Evolutionary conservation across 768 basidiomycete species (phyloP), one percentile per base, ranked within the genome.

Genomic region (Leccinellum rugosiceps): DNA sequence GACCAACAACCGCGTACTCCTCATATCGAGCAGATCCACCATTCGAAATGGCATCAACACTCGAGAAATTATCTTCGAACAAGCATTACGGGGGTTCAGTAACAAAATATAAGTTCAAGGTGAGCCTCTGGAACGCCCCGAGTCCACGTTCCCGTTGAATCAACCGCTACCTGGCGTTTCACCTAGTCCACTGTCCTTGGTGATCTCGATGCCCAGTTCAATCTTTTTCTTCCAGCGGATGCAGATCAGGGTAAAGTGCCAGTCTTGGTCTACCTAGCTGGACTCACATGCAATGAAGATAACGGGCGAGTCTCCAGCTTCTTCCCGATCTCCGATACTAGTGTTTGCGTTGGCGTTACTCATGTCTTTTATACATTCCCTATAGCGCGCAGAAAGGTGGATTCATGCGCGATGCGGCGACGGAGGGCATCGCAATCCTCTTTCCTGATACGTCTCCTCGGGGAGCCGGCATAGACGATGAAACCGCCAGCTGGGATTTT

Each of bases 371-470:
- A 23, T 30, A n/a, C 35, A 34, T 49, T 48, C 53, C 19, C 11
- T 26, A 3, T 63, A 94, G 92, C 0, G 84, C 96, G 2, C 92
- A 95, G 74, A 98, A 99, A 72, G 95, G 93, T n/a, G 83, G 82
- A 11, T 96, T 98, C 75, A 75, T 98, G 38, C 80, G 84, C n/a
- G 84, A 88, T 41, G 96, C 96, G 2, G 83, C 93, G 5, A 78
- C 83, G 19, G 86, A 96, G 65, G 87, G 89, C 6, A 87, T 99
- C 54, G 95, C 97, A 0, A 76, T 98, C 50, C 83, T 98, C 58
- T 56, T 98, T 71, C 93, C 97, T 2, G 97, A 99, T 68, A 98
- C 96, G 0, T 94, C 92, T 32, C 97, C 97, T 1, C 83, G 97
- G 35, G 94, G 94, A 4, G 94, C 96, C 17, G 88, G 86, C 17